Evolutionary conservation across 2,329 filamentous ascomycete species (phyloP).

Genomic region (Colletotrichum coccodes): DNA sequence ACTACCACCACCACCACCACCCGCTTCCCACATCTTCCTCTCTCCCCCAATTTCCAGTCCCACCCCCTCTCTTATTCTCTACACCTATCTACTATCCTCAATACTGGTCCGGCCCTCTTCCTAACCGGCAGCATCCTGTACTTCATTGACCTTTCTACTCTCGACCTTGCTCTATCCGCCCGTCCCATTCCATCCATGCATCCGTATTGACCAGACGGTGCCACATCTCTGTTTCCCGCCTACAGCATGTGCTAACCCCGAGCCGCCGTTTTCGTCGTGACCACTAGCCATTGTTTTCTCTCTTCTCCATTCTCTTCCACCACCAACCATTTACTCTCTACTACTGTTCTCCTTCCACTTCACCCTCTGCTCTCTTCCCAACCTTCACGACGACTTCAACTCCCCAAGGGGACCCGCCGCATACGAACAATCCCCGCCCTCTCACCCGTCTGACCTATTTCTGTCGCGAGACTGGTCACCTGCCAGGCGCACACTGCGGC

Average conservation of each 20-base stretch:
- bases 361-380: neutral
- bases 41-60: constrained; percentile 1
- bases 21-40: neutral
- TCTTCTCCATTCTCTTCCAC: constrained; percentile 27
- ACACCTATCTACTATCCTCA: constrained; percentile 17
- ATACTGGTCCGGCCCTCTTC: constrained; percentile 15
- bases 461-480: constrained; percentile 27
- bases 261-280: constrained; percentile 32
- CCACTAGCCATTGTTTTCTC: constrained; percentile 32
- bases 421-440: constrained; percentile 18
- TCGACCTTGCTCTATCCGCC: constrained; percentile 8
- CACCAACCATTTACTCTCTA: constrained; percentile 16
- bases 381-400: constrained; percentile 10
- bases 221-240: constrained; percentile 28
- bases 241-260: constrained; percentile 33
- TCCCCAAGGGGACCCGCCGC: constrained; percentile 1
- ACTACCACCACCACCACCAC: constrained; percentile 8
- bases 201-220: constrained; percentile 25
- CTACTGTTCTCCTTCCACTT: neutral
- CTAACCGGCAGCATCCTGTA: constrained; percentile 3
- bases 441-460: neutral
- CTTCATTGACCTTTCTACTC: neutral
- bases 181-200: constrained; percentile 14
- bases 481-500: constrained; percentile 4
- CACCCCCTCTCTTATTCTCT: constrained; percentile 16